phyloP scores from a whole-genome alignment of 345 rosid genomes.

The Acer saccharum region DNA sequence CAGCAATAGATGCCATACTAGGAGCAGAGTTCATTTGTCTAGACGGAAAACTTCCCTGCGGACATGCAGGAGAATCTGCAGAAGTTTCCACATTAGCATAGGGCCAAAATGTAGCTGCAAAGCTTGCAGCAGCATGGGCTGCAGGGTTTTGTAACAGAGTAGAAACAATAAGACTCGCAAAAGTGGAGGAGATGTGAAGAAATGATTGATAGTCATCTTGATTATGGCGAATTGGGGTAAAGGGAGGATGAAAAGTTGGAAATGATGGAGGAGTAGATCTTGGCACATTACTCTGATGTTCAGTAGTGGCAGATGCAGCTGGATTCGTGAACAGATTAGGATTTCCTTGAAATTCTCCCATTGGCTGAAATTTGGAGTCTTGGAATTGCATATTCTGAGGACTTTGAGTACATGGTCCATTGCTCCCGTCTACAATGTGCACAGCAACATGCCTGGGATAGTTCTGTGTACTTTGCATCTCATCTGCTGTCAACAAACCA shows the following conservation, averaged over 20 bases:
- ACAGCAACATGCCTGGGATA: constrained; percentile 73
- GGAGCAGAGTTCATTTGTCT: constrained; percentile 54
- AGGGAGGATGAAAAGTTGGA: constrained; percentile 59
- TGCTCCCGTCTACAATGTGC: constrained; percentile 60
- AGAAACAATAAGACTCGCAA: constrained; percentile 72
- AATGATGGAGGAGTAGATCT: constrained; percentile 48
- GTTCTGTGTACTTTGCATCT: constrained; percentile 54
- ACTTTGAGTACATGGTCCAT: constrained; percentile 43
- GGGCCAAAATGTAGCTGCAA: constrained; percentile 84
- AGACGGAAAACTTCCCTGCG: constrained; percentile 42
- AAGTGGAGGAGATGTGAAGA: constrained; percentile 69
- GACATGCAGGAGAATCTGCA: constrained; percentile 48
- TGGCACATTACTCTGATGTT: constrained; percentile 42
- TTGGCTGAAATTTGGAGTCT: constrained; percentile 51
- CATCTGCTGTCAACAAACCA: constrained; percentile 36
- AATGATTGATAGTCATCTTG: constrained; percentile 73
- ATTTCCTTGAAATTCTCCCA: constrained; percentile 48
- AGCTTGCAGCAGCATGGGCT: constrained; percentile 79
- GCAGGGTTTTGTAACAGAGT: constrained; percentile 81
- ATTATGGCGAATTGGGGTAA: constrained; percentile 42
- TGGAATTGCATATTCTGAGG: constrained; percentile 44
- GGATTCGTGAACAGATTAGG: constrained; percentile 43
- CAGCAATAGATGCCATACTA: constrained; percentile 73
- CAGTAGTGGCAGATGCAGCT: constrained; percentile 58
- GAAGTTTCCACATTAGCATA: constrained; percentile 54